Percentiles rank a stretch among this genome's conserved stretches.
phyloP scores from a whole-genome alignment of 208 protist species.

The Hexamita inflata region DNA sequence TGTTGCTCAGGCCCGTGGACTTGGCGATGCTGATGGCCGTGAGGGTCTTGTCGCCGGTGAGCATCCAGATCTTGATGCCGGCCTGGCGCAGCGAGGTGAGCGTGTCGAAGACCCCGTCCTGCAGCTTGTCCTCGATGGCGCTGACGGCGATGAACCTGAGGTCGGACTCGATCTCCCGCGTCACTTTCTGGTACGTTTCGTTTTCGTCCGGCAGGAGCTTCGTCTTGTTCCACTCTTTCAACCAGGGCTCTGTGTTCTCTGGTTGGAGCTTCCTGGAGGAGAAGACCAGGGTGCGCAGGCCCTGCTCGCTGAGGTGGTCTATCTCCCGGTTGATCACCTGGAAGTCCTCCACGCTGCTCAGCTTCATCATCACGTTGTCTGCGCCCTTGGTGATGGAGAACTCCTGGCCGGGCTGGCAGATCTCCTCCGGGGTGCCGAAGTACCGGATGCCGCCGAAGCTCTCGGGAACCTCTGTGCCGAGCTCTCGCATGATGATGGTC shows the following conservation, averaged over 20 bases:
- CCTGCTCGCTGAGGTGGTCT: neutral
- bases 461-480: neutral
- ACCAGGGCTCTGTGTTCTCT: neutral
- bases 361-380: neutral
- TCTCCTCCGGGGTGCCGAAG: neutral
- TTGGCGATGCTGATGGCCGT: conserved; percentile 55
- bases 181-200: neutral
- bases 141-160: conserved; percentile 58
- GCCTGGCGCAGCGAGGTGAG: conserved; percentile 81
- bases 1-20: neutral
- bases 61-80: conserved; percentile 92
- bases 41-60: conserved; percentile 92
- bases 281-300: conserved; percentile 18
- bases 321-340: neutral
- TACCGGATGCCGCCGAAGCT: neutral
- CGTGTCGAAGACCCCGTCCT: conserved; percentile 66
- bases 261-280: neutral
- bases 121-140: conserved; percentile 88
- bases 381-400: conserved; percentile 10
- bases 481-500: neutral
- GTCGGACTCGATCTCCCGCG: neutral
- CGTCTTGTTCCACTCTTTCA: neutral
- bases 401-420: neutral
- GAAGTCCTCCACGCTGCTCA: too few species aligned
- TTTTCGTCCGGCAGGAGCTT: neutral